Conservation (phyloP, 2,329 filamentous ascomycete species). For the Rhynchosporium graminicola region DNA sequence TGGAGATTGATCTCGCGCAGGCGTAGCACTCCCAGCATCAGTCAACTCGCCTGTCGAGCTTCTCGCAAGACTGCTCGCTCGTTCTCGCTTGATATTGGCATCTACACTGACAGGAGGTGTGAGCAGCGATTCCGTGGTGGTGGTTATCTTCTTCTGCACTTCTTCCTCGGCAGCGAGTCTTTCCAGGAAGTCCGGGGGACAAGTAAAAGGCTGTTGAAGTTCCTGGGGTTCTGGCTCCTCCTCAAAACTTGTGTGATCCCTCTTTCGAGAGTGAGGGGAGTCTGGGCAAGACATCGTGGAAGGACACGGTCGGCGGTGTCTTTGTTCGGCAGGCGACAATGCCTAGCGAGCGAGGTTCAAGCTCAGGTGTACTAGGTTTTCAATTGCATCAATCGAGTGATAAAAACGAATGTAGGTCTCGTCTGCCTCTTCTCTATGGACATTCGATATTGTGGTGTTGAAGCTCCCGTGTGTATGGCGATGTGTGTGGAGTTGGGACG, state of each 20-base stretch:
- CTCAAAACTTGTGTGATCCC: slow-evolving; percentile 30
- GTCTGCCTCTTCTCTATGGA: neutral
- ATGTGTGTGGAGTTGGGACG: slow-evolving; percentile 11
- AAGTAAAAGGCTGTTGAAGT: slow-evolving; percentile 24
- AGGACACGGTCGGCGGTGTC: neutral
- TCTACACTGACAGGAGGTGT: slow-evolving; percentile 20
- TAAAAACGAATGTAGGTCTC: neutral
- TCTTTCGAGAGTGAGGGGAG: slow-evolving; percentile 24
- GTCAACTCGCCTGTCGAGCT: slow-evolving; percentile 31
- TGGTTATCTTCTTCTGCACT: neutral
- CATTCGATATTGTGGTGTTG: slow-evolving; percentile 14
- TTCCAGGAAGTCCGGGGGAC: slow-evolving; percentile 18
- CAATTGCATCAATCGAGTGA: neutral
- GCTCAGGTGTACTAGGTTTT: neutral
- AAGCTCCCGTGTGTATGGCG: slow-evolving; percentile 14
- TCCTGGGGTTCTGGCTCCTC: slow-evolving; percentile 15
- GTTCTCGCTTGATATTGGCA: neutral
- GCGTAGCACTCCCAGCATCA: slow-evolving; percentile 28
- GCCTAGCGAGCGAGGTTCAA: neutral
- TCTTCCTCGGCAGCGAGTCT: slow-evolving; percentile 5
- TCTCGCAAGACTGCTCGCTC: slow-evolving; percentile 27
- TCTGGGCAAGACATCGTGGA: slow-evolving; percentile 20
- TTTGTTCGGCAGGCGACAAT: neutral
- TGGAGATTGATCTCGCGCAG: slow-evolving; percentile 23
- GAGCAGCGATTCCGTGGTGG: slow-evolving; percentile 8